These are phyloP conservation scores for Daldinia sp. DNA, from an alignment of 2,329 filamentous ascomycete species.

Conservation along the genomic window DNA sequence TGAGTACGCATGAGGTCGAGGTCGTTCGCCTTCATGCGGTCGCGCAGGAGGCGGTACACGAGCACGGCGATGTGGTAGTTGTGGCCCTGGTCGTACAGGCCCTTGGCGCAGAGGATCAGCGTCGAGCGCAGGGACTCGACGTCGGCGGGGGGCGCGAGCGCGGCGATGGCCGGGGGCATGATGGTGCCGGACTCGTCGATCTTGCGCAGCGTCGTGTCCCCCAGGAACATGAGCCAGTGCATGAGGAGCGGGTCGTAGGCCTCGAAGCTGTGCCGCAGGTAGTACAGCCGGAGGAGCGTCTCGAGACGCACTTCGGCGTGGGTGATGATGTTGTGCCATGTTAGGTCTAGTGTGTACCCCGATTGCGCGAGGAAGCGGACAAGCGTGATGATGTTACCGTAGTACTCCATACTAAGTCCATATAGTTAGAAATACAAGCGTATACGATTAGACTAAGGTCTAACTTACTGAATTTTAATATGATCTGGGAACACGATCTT, in stretches of 20 bases:
- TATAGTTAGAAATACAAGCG: background rate
- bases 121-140: constrained; percentile 51
- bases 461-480: constrained; percentile 48
- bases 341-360: constrained; percentile 12
- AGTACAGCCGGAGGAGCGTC: constrained; percentile 53
- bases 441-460: background rate
- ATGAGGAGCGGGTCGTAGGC: constrained; percentile 48
- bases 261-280: constrained; percentile 54
- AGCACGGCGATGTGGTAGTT: constrained; percentile 53
- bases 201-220: constrained; percentile 46
- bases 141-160: constrained; percentile 21
- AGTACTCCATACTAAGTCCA: constrained; percentile 29
- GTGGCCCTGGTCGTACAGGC: constrained; percentile 51
- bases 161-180: background rate
- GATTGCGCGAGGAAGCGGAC: constrained; percentile 36
- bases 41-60: constrained; percentile 52
- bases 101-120: constrained; percentile 53
- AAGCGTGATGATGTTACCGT: constrained; percentile 33
- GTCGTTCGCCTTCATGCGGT: constrained; percentile 49
- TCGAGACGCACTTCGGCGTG: constrained; percentile 49
- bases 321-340: constrained; percentile 42
- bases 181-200: constrained; percentile 34
- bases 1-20: constrained; percentile 37
- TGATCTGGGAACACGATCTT: constrained; percentile 50
- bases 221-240: constrained; percentile 51